phyloP scores from a whole-genome alignment of 1,284 basidiomycete species.

The Exobasidium cylindrosporum region DNA sequence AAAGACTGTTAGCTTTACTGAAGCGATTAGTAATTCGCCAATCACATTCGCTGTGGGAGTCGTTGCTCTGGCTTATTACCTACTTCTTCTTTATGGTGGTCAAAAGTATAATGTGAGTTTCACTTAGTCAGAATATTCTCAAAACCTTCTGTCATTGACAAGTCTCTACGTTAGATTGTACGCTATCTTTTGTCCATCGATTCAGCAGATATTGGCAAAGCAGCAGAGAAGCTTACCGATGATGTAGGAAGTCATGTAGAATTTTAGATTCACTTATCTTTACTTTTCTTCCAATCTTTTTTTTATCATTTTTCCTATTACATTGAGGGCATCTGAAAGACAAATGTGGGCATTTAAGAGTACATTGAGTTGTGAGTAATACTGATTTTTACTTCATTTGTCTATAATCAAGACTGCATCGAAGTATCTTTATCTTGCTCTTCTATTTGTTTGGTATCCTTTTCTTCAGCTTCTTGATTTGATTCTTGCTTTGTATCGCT shows the following conservation, averaged over 20 bases:
- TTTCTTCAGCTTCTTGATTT: not conserved
- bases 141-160: no score
- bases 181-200: not conserved
- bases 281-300: no score
- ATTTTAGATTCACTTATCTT: not conserved
- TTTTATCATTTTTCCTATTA: no score
- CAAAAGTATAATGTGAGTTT: slow-evolving; percentile 27
- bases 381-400: no score
- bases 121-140: no score
- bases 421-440: slow-evolving; percentile 1
- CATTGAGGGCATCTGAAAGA: no score
- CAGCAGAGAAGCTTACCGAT: not conserved
- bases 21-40: slow-evolving; percentile 29
- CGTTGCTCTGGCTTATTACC: slow-evolving; percentile 25
- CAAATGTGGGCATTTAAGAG: no score
- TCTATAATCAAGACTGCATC: no score
- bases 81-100: slow-evolving; percentile 27
- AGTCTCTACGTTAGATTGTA: not conserved
- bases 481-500: not conserved
- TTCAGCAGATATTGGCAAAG: not conserved
- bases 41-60: slow-evolving; percentile 24
- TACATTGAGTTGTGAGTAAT: no score
- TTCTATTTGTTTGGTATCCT: not conserved
- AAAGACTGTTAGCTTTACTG: slow-evolving; percentile 26
- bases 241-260: not conserved